Percentiles rank a stretch among this genome's conserved stretches.
Evolutionary conservation across 768 basidiomycete genomes (phyloP).

Genomic region (Gautieria morchelliformis): DNA sequence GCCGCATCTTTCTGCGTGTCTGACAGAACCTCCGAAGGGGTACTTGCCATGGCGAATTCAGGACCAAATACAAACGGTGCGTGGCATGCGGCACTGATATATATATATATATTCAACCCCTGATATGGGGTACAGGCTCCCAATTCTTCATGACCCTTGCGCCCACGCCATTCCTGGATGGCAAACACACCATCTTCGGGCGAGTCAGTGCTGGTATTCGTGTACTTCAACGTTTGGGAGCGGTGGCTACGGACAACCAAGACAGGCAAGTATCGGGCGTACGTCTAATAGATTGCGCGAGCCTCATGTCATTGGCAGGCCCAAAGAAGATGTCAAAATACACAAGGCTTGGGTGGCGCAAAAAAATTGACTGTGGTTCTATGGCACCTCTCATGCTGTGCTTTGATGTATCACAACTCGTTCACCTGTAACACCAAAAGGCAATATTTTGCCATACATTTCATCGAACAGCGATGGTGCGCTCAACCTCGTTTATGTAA

Average conservation of each 20-base stretch:
- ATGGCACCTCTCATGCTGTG: too few species aligned
- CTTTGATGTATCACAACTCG: neutral
- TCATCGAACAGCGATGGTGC: too few species aligned
- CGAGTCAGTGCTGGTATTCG: slow-evolving; percentile 87
- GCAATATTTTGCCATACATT: neutral
- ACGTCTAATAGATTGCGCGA: neutral
- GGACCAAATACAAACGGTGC: slow-evolving; percentile 85
- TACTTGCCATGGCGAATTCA: slow-evolving; percentile 95
- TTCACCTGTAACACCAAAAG: neutral
- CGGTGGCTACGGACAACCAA: slow-evolving; percentile 82
- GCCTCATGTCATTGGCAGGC: slow-evolving; percentile 20
- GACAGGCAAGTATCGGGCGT: slow-evolving; percentile 51
- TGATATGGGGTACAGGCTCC: slow-evolving; percentile 47
- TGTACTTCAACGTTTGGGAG: slow-evolving; percentile 84
- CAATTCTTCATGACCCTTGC: slow-evolving; percentile 89
- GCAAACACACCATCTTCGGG: slow-evolving; percentile 85
- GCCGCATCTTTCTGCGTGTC: neutral
- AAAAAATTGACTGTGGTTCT: neutral
- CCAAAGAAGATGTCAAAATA: slow-evolving; percentile 83
- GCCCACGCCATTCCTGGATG: slow-evolving; percentile 77
- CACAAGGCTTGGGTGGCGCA: slow-evolving; percentile 51
- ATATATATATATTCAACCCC: neutral
- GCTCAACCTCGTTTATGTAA: too few species aligned
- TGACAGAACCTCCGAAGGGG: slow-evolving; percentile 18
- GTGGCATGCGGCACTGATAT: slow-evolving; percentile 6